These are phyloP conservation scores for Colletotrichum tropicicola DNA, from an alignment of 2,329 filamentous ascomycete genomes.

Conservation along the genomic window DNA sequence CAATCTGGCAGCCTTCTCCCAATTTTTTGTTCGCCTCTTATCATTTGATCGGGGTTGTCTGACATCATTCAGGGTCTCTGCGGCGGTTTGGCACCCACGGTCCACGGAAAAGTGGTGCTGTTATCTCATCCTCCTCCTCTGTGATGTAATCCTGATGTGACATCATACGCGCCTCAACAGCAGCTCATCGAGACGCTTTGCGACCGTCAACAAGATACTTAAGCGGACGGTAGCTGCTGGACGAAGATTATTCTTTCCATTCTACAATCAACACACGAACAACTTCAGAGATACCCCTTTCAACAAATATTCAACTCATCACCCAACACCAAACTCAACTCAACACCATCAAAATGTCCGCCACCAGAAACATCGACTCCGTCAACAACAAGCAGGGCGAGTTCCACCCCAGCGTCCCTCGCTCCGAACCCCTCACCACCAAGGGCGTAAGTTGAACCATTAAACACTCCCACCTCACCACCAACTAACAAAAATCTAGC, in stretches of 20 bases:
- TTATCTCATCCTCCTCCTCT: constrained; percentile 6
- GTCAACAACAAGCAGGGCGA: constrained; percentile 61
- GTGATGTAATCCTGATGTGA: constrained; percentile 20
- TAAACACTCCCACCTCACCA: neutral
- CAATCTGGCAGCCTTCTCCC: neutral
- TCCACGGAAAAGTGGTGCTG: constrained; percentile 18
- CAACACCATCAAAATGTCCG: constrained; percentile 46
- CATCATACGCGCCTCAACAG: neutral
- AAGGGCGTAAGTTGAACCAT: constrained; percentile 58
- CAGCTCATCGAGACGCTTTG: neutral
- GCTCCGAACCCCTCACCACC: constrained; percentile 60
- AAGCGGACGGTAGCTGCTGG: neutral
- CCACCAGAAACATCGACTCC: constrained; percentile 58
- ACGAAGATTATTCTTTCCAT: accelerated
- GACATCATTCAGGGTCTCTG: constrained; percentile 11
- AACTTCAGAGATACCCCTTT: neutral
- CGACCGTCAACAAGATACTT: neutral
- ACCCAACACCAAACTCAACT: neutral
- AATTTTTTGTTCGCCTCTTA: neutral
- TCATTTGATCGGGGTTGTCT: neutral
- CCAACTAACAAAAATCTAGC: constrained; percentile 52
- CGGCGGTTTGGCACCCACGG: neutral
- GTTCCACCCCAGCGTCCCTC: constrained; percentile 61
- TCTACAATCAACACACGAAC: neutral
- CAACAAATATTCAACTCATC: neutral